Evolutionary conservation across 805 yeast species (phyloP).

Genomic region (Diddensiella santjacobensis): DNA sequence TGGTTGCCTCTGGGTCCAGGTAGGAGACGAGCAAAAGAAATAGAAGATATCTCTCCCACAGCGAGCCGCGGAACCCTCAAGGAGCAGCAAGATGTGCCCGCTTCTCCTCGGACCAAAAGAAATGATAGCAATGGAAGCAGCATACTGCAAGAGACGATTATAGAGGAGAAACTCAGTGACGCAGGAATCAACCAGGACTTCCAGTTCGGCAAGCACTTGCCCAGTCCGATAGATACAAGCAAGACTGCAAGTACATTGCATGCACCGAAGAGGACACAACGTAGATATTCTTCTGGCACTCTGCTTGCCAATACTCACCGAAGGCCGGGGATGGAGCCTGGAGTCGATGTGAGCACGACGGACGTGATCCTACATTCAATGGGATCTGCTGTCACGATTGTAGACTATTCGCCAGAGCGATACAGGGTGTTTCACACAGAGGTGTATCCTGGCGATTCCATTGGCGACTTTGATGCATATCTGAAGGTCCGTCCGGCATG

Average conservation of each 20-base stretch:
- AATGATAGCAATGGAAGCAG: neutral
- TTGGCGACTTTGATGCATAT: slow-evolving; percentile 31
- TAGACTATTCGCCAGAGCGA: slow-evolving; percentile 46
- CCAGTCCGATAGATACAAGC: neutral
- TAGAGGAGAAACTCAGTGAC: neutral
- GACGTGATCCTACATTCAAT: slow-evolving; percentile 48
- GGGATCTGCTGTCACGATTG: slow-evolving; percentile 51
- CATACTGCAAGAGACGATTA: neutral
- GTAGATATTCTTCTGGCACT: slow-evolving; percentile 24
- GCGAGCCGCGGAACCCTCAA: neutral
- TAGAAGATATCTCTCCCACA: neutral
- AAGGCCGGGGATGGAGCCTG: slow-evolving; percentile 55
- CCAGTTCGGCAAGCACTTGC: neutral
- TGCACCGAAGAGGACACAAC: neutral
- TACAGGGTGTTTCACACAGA: slow-evolving; percentile 45
- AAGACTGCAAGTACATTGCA: neutral
- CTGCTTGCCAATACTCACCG: slow-evolving; percentile 37
- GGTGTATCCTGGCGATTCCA: slow-evolving; percentile 27
- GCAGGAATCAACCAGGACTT: neutral
- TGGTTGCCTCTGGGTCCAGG: neutral
- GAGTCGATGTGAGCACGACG: slow-evolving; percentile 50
- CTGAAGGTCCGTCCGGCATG: slow-evolving; percentile 42
- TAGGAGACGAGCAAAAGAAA: neutral
- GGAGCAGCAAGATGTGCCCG: no score
- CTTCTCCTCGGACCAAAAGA: neutral